Percentiles rank a stretch among this genome's conserved stretches.
phyloP scores from a whole-genome alignment of 2,329 filamentous ascomycete species.

The Paecilomyces dactylethromorphus region DNA sequence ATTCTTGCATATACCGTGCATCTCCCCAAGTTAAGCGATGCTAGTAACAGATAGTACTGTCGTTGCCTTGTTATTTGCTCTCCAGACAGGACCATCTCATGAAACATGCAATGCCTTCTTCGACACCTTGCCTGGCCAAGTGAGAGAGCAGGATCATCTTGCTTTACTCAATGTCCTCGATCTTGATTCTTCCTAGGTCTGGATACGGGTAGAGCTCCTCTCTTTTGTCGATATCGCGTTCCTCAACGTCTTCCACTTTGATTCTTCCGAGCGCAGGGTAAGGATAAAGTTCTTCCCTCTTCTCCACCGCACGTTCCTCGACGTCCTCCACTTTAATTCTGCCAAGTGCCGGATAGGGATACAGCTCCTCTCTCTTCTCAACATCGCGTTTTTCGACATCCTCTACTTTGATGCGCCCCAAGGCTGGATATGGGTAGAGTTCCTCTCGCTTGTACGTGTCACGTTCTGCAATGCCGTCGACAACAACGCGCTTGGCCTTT shows the following conservation, averaged over 20 bases:
- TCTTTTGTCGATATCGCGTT: background rate
- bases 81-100: too few relatives aligned
- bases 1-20: too few relatives aligned
- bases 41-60: too few relatives aligned
- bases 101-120: too few relatives aligned
- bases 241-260: background rate
- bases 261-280: too few relatives aligned
- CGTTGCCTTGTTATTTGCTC: too few relatives aligned
- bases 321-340: constrained; percentile 2
- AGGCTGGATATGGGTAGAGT: constrained; percentile 2
- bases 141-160: too few relatives aligned
- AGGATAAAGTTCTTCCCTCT: background rate
- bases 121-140: too few relatives aligned
- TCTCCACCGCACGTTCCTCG: background rate
- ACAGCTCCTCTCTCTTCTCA: background rate
- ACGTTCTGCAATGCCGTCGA: background rate
- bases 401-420: background rate
- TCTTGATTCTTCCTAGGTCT: background rate
- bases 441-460: background rate
- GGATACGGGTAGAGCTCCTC: background rate
- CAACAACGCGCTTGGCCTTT: background rate
- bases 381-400: background rate
- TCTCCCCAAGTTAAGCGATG: too few relatives aligned
- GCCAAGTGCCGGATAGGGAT: constrained; percentile 1
- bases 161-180: background rate